phyloP scores from a whole-genome alignment of 108 stramenopile genomes.

The Nannochloropsis granulata region DNA sequence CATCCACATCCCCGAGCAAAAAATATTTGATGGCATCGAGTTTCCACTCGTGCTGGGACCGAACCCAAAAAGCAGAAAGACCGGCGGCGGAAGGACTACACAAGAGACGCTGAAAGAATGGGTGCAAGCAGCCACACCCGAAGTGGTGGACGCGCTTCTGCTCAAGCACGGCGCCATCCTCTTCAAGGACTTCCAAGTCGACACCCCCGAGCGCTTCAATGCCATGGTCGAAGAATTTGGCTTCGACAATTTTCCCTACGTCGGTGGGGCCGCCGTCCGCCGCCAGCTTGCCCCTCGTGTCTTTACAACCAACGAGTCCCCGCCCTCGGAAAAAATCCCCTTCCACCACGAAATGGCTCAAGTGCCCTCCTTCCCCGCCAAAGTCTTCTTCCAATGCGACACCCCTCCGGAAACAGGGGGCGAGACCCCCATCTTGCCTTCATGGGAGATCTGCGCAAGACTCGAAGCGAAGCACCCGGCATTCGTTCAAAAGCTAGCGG shows the following conservation, averaged over 20 bases:
- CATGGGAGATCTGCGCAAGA: conserved; percentile 48
- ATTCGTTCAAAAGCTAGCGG: conserved; percentile 46
- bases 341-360: conserved; percentile 71
- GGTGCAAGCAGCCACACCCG: neutral
- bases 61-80: neutral
- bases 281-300: conserved; percentile 48
- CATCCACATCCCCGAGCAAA: neutral
- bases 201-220: conserved; percentile 49
- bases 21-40: neutral
- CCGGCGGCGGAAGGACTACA: neutral
- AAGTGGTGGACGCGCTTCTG: neutral
- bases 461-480: conserved; percentile 44
- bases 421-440: conserved; percentile 60
- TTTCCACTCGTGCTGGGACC: neutral
- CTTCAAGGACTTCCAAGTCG: conserved; percentile 35
- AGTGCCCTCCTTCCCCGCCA: conserved; percentile 49
- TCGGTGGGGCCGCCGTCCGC: conserved; percentile 52
- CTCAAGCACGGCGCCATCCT: conserved; percentile 51
- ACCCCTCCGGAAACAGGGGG: conserved; percentile 51
- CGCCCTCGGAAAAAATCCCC: conserved; percentile 55
- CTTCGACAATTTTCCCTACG: conserved; percentile 47
- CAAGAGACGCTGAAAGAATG: neutral
- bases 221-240: conserved; percentile 36
- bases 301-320: conserved; percentile 60
- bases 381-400: conserved; percentile 62